Percentiles rank a stretch among this genome's conserved stretches.
These are phyloP conservation scores for Ormosia emarginata DNA, from an alignment of 306 rosid genomes.

Conservation along the genomic window DNA sequence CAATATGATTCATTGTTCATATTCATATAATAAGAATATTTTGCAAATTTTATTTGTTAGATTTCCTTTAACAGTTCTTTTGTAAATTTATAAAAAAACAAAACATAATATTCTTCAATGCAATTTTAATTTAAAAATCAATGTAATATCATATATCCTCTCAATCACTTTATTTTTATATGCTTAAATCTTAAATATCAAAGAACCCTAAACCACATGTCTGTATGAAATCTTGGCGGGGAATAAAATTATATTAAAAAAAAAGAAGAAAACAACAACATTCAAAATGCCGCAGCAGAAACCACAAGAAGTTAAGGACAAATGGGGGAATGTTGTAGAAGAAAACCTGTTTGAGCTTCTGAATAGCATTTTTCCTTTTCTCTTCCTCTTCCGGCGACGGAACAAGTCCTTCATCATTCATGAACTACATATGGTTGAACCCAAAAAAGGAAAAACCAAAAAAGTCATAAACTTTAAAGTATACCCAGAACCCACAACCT, in stretches of 20 bases:
- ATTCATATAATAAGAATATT: too few species aligned
- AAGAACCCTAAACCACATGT: too few species aligned
- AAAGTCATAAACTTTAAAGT: not conserved
- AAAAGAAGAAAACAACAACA: not conserved
- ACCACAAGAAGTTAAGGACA: not conserved
- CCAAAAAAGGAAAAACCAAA: not conserved
- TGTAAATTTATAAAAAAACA: too few species aligned
- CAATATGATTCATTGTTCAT: too few species aligned
- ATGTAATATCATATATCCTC: too few species aligned
- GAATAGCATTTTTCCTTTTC: constrained; percentile 28
- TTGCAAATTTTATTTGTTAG: too few species aligned
- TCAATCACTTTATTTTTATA: too few species aligned
- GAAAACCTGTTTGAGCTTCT: constrained; percentile 43
- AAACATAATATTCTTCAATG: too few species aligned
- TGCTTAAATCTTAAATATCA: too few species aligned
- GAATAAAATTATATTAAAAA: not conserved
- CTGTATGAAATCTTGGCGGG: not conserved
- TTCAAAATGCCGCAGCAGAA: not conserved
- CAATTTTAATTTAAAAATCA: too few species aligned
- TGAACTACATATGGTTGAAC: constrained; percentile 17
- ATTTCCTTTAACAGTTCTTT: too few species aligned
- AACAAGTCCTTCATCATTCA: constrained; percentile 39
- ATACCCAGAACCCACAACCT: not conserved
- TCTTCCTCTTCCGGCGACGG: constrained; percentile 33
- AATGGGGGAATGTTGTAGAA: not conserved